Evolutionary conservation across 495 filamentous ascomycete genomes (phyloP).

Genomic region (Penicillium bialowiezense): DNA sequence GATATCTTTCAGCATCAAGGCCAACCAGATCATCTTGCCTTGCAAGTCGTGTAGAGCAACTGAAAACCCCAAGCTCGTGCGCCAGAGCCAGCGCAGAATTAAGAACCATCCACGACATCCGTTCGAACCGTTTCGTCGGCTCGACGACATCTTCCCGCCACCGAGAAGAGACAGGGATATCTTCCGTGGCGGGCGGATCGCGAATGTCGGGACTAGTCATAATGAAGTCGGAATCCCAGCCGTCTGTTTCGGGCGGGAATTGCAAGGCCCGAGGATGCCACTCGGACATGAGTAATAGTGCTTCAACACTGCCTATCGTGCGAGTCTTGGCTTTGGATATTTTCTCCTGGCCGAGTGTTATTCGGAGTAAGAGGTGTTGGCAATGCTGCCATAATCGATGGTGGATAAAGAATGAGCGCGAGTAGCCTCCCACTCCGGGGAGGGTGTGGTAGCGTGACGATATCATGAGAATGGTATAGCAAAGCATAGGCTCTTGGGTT

Average conservation of each 20-base stretch:
- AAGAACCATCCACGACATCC: conserved; percentile 44
- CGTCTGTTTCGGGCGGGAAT: conserved; percentile 36
- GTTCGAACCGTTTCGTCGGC: conserved; percentile 36
- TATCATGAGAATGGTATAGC: conserved; percentile 36
- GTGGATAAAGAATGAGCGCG: conserved; percentile 35
- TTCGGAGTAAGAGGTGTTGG: conserved; percentile 36
- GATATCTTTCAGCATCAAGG: conserved; percentile 16
- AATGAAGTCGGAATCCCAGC: conserved; percentile 28
- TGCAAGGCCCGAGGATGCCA: conserved; percentile 41
- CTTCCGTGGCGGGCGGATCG: conserved; percentile 18
- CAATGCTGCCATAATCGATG: conserved; percentile 43
- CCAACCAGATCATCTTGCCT: conserved; percentile 5
- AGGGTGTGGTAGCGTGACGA: conserved; percentile 26
- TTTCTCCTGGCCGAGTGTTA: conserved; percentile 34
- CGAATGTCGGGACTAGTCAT: conserved; percentile 17
- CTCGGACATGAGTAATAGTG: conserved; percentile 37
- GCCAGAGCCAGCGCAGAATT: conserved; percentile 36
- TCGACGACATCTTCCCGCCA: conserved; percentile 36
- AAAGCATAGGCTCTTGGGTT: conserved; percentile 39
- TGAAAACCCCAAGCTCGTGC: conserved; percentile 38
- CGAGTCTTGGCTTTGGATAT: conserved; percentile 26
- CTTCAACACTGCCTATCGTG: conserved; percentile 39
- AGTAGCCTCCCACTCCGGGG: conserved; percentile 29
- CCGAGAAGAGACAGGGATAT: conserved; percentile 18
- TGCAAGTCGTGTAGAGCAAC: background rate